Percentiles rank a stretch among this genome's conserved stretches.
Conservation (phyloP, 176 grass and related monocot genomes). For the Tuctoria greenei region DNA sequence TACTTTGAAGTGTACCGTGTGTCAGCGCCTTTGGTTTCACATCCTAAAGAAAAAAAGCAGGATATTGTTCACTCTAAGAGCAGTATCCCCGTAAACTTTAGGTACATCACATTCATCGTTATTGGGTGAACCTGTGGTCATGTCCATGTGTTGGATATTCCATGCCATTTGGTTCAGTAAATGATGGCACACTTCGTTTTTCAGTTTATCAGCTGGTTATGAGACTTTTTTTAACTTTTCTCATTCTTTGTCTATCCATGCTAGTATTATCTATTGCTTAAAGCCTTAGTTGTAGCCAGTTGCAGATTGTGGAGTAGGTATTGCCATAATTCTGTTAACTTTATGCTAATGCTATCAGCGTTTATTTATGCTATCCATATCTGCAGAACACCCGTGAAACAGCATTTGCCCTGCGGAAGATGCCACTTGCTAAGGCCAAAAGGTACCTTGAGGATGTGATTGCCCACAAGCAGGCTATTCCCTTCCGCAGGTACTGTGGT, state of each 20-base stretch:
- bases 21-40: not conserved
- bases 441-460: constrained; percentile 10
- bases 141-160: not conserved
- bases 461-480: not conserved
- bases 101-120: not conserved
- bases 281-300: not conserved
- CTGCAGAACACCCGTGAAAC: not conserved
- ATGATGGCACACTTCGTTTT: not conserved
- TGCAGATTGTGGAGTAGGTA: not conserved
- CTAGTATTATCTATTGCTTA: not conserved
- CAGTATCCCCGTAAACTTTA: constrained; percentile 3
- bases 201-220: not conserved
- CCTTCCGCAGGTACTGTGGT: constrained; percentile 4
- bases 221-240: not conserved
- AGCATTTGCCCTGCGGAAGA: not conserved
- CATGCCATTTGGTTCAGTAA: constrained; percentile 1
- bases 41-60: constrained; percentile 1
- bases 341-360: not conserved
- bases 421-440: not conserved
- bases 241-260: not conserved
- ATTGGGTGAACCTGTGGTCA: not conserved
- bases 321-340: not conserved
- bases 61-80: not conserved
- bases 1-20: not conserved
- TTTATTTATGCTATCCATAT: not conserved